These are phyloP conservation scores for Scorias spongiosa DNA, from an alignment of 2,329 filamentous ascomycete genomes.

Conservation along the genomic window DNA sequence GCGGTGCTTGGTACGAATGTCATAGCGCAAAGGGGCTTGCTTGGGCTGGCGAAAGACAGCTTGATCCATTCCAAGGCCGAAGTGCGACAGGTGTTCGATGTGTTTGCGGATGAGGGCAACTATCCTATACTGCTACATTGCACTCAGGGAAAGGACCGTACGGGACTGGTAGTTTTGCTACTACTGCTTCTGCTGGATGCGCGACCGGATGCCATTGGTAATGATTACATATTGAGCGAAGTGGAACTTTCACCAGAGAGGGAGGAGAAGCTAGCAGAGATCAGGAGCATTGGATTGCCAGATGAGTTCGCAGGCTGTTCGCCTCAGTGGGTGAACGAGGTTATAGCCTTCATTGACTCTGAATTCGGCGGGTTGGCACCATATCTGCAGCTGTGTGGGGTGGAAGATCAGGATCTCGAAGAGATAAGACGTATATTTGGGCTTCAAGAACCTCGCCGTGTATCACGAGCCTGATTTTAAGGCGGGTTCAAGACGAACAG, in stretches of 20 bases:
- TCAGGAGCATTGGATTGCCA: constrained; percentile 53
- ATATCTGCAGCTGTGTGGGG: constrained; percentile 51
- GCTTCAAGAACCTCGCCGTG: too few relatives aligned
- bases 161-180: constrained; percentile 55
- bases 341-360: constrained; percentile 42
- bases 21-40: constrained; percentile 56
- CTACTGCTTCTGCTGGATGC: constrained; percentile 48
- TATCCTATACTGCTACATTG: constrained; percentile 65
- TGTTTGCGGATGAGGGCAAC: constrained; percentile 31
- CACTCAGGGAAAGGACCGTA: constrained; percentile 79
- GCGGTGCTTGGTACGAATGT: constrained; percentile 53
- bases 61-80: constrained; percentile 52
- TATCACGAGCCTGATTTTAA: too few relatives aligned
- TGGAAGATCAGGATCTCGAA: constrained; percentile 17
- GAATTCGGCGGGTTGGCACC: constrained; percentile 49
- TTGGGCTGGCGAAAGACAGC: constrained; percentile 54
- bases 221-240: constrained; percentile 58
- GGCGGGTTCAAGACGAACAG: too few relatives aligned
- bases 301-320: constrained; percentile 59
- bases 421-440: too few relatives aligned
- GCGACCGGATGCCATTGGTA: constrained; percentile 43
- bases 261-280: constrained; percentile 50
- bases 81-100: constrained; percentile 38
- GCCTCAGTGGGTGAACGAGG: constrained; percentile 44
- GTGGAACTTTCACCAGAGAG: constrained; percentile 45